Evolutionary conservation across 2,329 filamentous ascomycete genomes (phyloP).

Genomic region (Aspergillus piperis): DNA sequence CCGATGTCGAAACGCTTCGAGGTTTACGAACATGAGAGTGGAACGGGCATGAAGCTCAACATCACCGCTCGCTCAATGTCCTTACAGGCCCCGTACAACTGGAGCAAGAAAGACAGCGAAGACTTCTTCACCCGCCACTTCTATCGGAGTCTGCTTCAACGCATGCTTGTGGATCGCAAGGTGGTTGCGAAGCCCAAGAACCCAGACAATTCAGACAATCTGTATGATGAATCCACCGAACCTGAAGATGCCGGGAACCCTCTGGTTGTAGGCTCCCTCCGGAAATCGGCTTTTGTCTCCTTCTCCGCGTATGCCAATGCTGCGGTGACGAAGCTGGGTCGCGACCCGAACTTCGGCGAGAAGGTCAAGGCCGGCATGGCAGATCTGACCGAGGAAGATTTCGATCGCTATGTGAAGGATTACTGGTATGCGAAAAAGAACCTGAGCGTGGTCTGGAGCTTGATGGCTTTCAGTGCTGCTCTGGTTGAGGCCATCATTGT

Average conservation of each 20-base stretch:
- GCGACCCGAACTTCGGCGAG: slow-evolving; percentile 61
- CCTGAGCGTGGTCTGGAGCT: slow-evolving; percentile 81
- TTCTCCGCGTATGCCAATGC: slow-evolving; percentile 78
- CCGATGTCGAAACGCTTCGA: slow-evolving; percentile 79
- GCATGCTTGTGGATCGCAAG: slow-evolving; percentile 83
- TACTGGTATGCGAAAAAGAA: slow-evolving; percentile 73
- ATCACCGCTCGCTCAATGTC: slow-evolving; percentile 99
- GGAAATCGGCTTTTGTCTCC: slow-evolving; percentile 75
- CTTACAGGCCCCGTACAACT: slow-evolving; percentile 91
- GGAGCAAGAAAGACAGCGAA: slow-evolving; percentile 78
- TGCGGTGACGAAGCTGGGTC: slow-evolving; percentile 71
- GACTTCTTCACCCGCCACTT: slow-evolving; percentile 91
- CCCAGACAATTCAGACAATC: slow-evolving; percentile 31
- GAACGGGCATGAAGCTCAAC: slow-evolving; percentile 75
- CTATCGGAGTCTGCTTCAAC: slow-evolving; percentile 85
- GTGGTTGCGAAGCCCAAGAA: slow-evolving; percentile 64
- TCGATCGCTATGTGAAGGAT: slow-evolving; percentile 66
- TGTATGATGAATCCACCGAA: slow-evolving; percentile 27
- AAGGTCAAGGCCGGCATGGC: slow-evolving; percentile 67
- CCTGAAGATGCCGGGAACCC: slow-evolving; percentile 61
- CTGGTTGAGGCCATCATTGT: slow-evolving; percentile 90
- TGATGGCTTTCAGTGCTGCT: slow-evolving; percentile 94
- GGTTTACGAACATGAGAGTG: slow-evolving; percentile 54
- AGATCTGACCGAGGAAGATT: slow-evolving; percentile 71
- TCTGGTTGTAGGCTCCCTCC: slow-evolving; percentile 81